phyloP scores from a whole-genome alignment of 2,329 filamentous ascomycete species.

The Monilinia aucupariae region DNA sequence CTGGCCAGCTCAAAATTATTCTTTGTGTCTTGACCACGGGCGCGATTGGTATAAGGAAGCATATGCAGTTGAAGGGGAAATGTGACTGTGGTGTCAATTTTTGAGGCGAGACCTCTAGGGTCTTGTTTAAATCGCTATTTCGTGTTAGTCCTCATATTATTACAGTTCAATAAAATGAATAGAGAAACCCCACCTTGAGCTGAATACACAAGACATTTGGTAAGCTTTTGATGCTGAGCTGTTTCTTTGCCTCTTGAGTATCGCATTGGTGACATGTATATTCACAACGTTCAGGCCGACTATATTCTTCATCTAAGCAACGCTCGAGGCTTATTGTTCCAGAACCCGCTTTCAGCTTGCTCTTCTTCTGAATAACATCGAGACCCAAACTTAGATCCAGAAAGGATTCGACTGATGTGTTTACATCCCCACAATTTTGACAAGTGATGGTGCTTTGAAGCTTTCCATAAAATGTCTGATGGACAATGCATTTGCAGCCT shows the following conservation, averaged over 20 bases:
- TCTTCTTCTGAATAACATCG: slow-evolving; percentile 67
- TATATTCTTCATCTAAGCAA: slow-evolving; percentile 81
- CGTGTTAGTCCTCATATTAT: slow-evolving; percentile 15
- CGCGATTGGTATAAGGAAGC: slow-evolving; percentile 76
- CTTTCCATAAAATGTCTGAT: slow-evolving; percentile 91
- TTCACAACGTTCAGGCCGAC: slow-evolving; percentile 78
- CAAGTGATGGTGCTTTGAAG: slow-evolving; percentile 87
- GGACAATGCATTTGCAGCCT: slow-evolving; percentile 79
- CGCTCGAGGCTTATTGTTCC: slow-evolving; percentile 56
- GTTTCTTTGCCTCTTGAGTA: slow-evolving; percentile 74
- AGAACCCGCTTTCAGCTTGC: slow-evolving; percentile 38
- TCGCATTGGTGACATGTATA: slow-evolving; percentile 81
- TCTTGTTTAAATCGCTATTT: slow-evolving; percentile 67
- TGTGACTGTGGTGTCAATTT: slow-evolving; percentile 79
- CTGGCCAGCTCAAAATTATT: slow-evolving; percentile 52
- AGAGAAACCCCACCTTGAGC: slow-evolving; percentile 61
- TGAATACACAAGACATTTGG: slow-evolving; percentile 90
- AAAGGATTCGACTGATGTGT: slow-evolving; percentile 79
- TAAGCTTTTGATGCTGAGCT: slow-evolving; percentile 75
- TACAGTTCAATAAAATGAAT: not conserved
- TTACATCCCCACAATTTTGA: slow-evolving; percentile 77
- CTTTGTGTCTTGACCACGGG: slow-evolving; percentile 46
- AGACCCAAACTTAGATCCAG: slow-evolving; percentile 85
- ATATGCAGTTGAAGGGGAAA: slow-evolving; percentile 87
- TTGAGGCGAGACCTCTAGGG: slow-evolving; percentile 66